Base-by-base conservation (phyloP, 305 asterid genomes). In the Vinca major region DNA sequence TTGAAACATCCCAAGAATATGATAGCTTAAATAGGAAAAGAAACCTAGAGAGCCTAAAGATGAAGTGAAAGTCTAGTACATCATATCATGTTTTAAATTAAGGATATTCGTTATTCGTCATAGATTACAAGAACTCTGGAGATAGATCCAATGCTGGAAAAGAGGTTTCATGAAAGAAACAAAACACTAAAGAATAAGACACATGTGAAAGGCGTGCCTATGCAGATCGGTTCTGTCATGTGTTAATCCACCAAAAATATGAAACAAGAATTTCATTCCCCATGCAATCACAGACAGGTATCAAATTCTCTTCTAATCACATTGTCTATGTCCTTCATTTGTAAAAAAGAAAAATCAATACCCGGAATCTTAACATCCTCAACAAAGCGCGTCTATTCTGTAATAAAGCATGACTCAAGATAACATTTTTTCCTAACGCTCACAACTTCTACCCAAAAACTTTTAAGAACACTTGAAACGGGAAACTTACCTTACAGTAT, bases 401-500 rank as follows among this genome's bases (percentile, higher is more conserved):
- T 26, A 26, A 26, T 26, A 26, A 26, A 26, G 0, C 33, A 26
- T 26, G 33, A 26, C 33, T 26, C 33, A 26, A 26, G 33, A 26
- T 26, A 26, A 26, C 33, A 41, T 47, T 49, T 9, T 10, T 21
- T 37, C 65, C 16, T 37, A 39, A 60, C 13, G 62, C n/a, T 53
- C 14, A 7, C 33, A 36, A 13, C 19, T 36, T 1, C 20, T 17
- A n/a, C 3, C 4, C 8, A 7, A 26, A 33, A 14, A 9, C 60
- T 5, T 53, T 6, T 6, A 49, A 43, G 8, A 26, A 26, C 19
- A 66, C 41, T 13, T 56, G 13, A 45, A 68, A 48, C 14, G 53
- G 7, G 51, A 1, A 63, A 52, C 70, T 53, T 45, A 73, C 80
- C 76, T 78, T 7, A 73, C 33, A 4, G 60, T 68, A 11, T 50